Conservation (phyloP, 805 yeast genomes). For the Clavispora vitiphila region DNA sequence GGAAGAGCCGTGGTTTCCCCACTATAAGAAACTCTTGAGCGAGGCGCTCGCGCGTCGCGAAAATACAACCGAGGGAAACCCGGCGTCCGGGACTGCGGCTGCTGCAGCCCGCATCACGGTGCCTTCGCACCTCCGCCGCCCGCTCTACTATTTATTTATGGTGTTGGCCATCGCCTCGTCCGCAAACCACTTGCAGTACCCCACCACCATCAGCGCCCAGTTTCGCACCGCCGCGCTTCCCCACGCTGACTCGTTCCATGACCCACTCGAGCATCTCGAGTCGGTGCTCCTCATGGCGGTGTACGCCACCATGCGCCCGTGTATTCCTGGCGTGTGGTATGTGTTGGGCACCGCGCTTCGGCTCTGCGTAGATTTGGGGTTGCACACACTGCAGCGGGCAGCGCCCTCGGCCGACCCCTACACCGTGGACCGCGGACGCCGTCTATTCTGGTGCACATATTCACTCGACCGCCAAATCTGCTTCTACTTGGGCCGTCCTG, state of each 20-base stretch:
- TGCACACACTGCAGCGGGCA: conserved; percentile 51
- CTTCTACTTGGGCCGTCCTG: conserved; percentile 81
- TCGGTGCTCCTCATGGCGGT: conserved; percentile 64
- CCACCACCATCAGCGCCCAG: conserved; percentile 61
- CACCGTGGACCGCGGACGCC: conserved; percentile 54
- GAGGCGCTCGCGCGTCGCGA: conserved; percentile 2
- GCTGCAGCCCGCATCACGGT: conserved; percentile 35
- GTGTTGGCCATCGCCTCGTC: conserved; percentile 80
- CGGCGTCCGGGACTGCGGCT: conserved; percentile 3
- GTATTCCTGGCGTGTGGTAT: conserved; percentile 92
- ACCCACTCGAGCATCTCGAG: conserved; percentile 67
- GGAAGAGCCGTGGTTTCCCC: conserved; percentile 44
- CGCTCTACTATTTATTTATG: conserved; percentile 68
- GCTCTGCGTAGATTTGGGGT: conserved; percentile 75
- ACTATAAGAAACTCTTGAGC: conserved; percentile 31
- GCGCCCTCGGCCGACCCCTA: conserved; percentile 42
- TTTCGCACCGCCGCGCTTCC: conserved; percentile 62
- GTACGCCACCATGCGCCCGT: conserved; percentile 83
- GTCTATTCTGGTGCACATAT: conserved; percentile 83
- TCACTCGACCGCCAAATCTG: conserved; percentile 82
- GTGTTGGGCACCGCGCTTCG: conserved; percentile 76
- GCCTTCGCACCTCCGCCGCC: conserved; percentile 45
- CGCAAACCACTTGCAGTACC: conserved; percentile 63
- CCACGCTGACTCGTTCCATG: conserved; percentile 52
- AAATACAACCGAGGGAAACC: background rate